These are phyloP conservation scores for Astrocystis sublimbata DNA, from an alignment of 495 filamentous ascomycete species.

Conservation along the genomic window DNA sequence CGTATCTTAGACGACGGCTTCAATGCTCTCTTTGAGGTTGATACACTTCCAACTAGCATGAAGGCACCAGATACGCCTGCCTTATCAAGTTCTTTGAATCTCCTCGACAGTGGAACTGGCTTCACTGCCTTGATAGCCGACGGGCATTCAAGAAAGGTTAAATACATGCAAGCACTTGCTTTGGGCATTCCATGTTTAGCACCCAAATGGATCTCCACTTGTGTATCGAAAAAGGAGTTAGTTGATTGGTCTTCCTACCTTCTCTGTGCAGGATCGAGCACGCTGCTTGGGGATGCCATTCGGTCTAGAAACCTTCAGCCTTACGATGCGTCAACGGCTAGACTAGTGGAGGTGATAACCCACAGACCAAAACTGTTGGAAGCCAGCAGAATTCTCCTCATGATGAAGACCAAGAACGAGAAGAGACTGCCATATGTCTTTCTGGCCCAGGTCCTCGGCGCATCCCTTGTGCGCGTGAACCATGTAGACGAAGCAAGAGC, in stretches of 20 bases:
- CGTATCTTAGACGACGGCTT: slow-evolving; percentile 73
- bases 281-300: slow-evolving; percentile 72
- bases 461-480: slow-evolving; percentile 62
- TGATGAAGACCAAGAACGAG: slow-evolving; percentile 67
- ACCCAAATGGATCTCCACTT: slow-evolving; percentile 76
- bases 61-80: slow-evolving; percentile 21
- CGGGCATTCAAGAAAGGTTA: slow-evolving; percentile 80
- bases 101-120: slow-evolving; percentile 46
- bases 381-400: slow-evolving; percentile 69
- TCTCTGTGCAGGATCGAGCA: slow-evolving; percentile 79
- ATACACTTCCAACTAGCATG: slow-evolving; percentile 29
- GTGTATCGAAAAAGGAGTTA: slow-evolving; percentile 57
- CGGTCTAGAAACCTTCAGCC: slow-evolving; percentile 67
- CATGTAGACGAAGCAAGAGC: slow-evolving; percentile 64
- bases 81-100: slow-evolving; percentile 26
- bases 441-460: slow-evolving; percentile 76
- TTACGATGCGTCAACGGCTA: slow-evolving; percentile 58
- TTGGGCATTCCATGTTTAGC: slow-evolving; percentile 84
- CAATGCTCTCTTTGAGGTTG: slow-evolving; percentile 73
- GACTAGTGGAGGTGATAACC: slow-evolving; percentile 57
- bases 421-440: slow-evolving; percentile 62
- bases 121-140: slow-evolving; percentile 88
- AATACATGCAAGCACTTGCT: slow-evolving; percentile 94
- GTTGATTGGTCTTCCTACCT: slow-evolving; percentile 81
- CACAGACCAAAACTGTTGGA: slow-evolving; percentile 62